These are phyloP conservation scores for Ganoderma sp. DNA, from an alignment of 1,284 basidiomycete species.

Conservation along the genomic window DNA sequence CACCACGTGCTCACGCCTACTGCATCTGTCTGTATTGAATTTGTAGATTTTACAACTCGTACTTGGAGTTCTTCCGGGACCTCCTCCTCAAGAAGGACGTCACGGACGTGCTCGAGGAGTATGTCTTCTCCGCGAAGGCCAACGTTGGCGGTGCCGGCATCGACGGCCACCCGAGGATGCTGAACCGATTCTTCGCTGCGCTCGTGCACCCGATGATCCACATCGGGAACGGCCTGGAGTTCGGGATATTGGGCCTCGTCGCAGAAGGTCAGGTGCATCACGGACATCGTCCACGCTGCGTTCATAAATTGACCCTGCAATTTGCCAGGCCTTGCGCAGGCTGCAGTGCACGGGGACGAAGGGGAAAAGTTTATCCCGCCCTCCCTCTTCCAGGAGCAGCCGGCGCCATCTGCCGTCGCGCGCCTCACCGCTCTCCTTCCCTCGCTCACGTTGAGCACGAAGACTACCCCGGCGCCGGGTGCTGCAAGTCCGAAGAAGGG, in stretches of 20 bases:
- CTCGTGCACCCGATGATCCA: conserved; percentile 72
- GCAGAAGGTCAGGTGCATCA: conserved; percentile 56
- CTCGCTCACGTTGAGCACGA: background rate
- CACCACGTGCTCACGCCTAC: background rate
- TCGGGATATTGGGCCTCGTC: conserved; percentile 63
- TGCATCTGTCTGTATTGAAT: background rate
- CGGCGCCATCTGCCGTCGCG: background rate
- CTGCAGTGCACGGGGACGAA: conserved; percentile 38
- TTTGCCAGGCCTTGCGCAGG: conserved; percentile 43
- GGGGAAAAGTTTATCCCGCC: conserved; percentile 36
- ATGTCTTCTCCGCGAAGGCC: conserved; percentile 58
- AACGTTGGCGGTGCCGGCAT: conserved; percentile 46
- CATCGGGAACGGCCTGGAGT: conserved; percentile 66
- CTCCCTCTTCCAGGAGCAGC: conserved; percentile 35
- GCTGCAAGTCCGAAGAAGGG: background rate
- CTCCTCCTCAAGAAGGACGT: conserved; percentile 51
- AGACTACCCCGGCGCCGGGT: background rate
- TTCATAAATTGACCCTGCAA: background rate
- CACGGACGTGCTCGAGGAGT: conserved; percentile 55
- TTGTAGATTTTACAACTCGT: conserved; percentile 61
- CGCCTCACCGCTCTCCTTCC: conserved; percentile 7
- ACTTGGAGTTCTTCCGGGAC: conserved; percentile 61
- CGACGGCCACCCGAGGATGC: conserved; percentile 50
- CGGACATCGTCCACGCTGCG: background rate
- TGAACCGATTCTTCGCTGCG: conserved; percentile 62